phyloP scores from a whole-genome alignment of 176 grass and related monocot genomes.

The Sorghum bicolor region DNA sequence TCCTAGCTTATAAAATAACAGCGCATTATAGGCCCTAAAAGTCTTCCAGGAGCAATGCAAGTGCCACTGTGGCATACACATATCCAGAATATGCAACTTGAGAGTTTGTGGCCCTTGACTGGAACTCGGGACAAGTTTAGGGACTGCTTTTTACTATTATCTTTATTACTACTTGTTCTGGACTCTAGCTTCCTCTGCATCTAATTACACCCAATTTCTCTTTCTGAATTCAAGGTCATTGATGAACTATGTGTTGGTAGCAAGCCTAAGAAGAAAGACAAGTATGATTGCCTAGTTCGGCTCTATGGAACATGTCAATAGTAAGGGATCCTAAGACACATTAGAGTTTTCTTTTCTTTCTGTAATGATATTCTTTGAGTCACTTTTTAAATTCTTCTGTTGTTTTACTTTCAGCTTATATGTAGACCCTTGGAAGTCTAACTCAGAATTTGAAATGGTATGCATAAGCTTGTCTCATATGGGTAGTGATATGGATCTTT shows the following conservation, averaged over 20 bases:
- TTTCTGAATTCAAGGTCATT: slow-evolving; percentile 63
- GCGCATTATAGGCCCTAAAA: neutral
- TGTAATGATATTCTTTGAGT: slow-evolving; percentile 18
- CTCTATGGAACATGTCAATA: slow-evolving; percentile 80
- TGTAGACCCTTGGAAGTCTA: slow-evolving; percentile 74
- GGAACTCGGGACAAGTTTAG: neutral
- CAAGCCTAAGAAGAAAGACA: slow-evolving; percentile 60
- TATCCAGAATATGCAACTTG: neutral
- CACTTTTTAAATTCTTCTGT: slow-evolving; percentile 23
- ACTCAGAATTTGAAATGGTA: slow-evolving; percentile 75
- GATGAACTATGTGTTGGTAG: slow-evolving; percentile 55
- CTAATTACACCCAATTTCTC: slow-evolving; percentile 31
- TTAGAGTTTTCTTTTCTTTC: slow-evolving; percentile 15
- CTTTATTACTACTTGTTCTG: slow-evolving; percentile 5
- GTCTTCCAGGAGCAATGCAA: neutral
- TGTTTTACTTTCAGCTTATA: slow-evolving; percentile 63
- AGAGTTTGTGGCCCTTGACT: neutral
- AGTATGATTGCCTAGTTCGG: slow-evolving; percentile 65
- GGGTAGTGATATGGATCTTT: neutral
- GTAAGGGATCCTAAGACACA: slow-evolving; percentile 51
- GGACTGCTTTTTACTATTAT: neutral
- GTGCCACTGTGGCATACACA: neutral
- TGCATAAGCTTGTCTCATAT: slow-evolving; percentile 34
- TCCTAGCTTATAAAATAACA: neutral
- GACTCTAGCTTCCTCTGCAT: neutral